Evolutionary conservation across 192 early-diverging fungal species (phyloP), one percentile per base, ranked within the genome.

Genomic region (Spizellomyces punctatus): DNA sequence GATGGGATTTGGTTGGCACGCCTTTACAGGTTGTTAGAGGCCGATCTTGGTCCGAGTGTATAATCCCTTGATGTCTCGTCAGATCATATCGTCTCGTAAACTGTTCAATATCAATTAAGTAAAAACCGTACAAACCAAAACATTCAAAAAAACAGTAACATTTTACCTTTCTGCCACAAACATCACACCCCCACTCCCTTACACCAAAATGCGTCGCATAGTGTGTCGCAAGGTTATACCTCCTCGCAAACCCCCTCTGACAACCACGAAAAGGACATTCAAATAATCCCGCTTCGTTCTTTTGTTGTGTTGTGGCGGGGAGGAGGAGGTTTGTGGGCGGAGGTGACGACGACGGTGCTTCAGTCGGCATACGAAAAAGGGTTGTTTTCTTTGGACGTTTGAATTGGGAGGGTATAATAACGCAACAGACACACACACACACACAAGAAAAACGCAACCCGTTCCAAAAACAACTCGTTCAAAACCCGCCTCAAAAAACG

Each of bases 61-160:
- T 42, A 22, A 70, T 70, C 12, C 68, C 68, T 43, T 70, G 68
- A 48, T 70, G 68, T 42, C 68, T 41, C 22, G 57, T 70, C 58
- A 70, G 27, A 62, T 70, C 68, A 61, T 70, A 70, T 45, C 58
- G 41, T 44, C 68, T 58, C 10, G 68, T 70, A 36, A 70, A 70
- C 68, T 70, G n/a, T 19, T 61, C 27, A 55, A 19, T 21, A 46
- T 8, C 54, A 6, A 66, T 36, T 66, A 47, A 36, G 16, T 1
- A 61, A 17, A 41, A 61, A 0, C 19, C 14, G n/a, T n/a, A n/a
- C 59, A 61, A 1, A 41, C 22, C 12, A n/a, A n/a, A n/a, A n/a
- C n/a, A n/a, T n/a, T n/a, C 14, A 41, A 14, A 27, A 36, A 36
- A 36, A 36, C 3, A 36, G 27, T 3, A 36, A 36, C 27, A 0